These are phyloP conservation scores for Stenocarpella maydis DNA, from an alignment of 2,329 filamentous ascomycete species.

Conservation along the genomic window DNA sequence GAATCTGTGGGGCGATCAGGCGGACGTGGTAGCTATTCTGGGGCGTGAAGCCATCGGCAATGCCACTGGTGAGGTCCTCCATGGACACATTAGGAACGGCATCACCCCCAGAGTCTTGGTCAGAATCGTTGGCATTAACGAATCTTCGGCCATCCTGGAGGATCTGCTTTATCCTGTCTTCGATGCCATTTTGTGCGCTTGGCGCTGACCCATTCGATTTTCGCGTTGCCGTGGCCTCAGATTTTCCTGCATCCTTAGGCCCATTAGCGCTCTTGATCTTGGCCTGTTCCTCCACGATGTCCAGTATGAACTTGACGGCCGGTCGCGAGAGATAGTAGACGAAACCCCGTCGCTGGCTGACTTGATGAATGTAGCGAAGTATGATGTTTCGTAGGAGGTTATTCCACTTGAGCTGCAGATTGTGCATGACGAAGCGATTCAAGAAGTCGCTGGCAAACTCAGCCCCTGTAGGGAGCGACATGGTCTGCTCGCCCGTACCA, in stretches of 20 bases:
- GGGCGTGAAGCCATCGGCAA: constrained; percentile 86
- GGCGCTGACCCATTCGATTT: constrained; percentile 51
- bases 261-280: constrained; percentile 66
- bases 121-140: constrained; percentile 72
- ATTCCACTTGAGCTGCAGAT: constrained; percentile 98
- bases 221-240: constrained; percentile 36
- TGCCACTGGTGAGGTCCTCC: constrained; percentile 74
- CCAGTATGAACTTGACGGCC: constrained; percentile 96
- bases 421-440: constrained; percentile 98
- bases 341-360: constrained; percentile 93
- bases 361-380: constrained; percentile 95
- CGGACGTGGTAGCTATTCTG: constrained; percentile 95
- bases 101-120: constrained; percentile 39
- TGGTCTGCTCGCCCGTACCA: constrained; percentile 64
- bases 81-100: constrained; percentile 53
- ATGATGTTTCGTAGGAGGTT: constrained; percentile 96
- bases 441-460: constrained; percentile 96
- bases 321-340: constrained; percentile 97
- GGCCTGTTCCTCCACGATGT: constrained; percentile 94
- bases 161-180: constrained; percentile 86
- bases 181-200: constrained; percentile 60
- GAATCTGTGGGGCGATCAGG: constrained; percentile 95
- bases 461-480: constrained; percentile 74
- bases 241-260: constrained; percentile 35
- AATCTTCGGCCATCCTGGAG: constrained; percentile 85